A percentile compares a stretch with the other conserved stretches of the same genome.
phyloP scores from a whole-genome alignment of 1,284 basidiomycete genomes.

The Cerrena zonata region DNA sequence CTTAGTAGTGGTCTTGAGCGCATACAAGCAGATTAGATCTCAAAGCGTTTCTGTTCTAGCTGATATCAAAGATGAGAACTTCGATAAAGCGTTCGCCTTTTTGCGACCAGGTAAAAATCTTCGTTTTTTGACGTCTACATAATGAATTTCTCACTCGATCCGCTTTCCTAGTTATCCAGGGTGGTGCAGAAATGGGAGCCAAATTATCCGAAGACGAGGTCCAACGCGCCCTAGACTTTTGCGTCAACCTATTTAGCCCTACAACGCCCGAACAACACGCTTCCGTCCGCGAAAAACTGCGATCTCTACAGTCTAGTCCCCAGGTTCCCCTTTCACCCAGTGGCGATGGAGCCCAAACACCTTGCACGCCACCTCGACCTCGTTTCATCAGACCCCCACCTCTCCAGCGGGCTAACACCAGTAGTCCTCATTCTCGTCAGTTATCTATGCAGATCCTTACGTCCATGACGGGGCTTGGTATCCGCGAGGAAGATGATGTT shows the following conservation, averaged over 20 bases:
- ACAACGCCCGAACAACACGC: conserved; percentile 32
- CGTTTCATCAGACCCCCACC: conserved; percentile 6
- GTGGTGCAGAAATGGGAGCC: conserved; percentile 65
- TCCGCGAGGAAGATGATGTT: neutral
- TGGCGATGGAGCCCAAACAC: neutral
- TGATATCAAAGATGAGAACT: conserved; percentile 55
- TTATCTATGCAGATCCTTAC: neutral
- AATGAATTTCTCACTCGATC: neutral
- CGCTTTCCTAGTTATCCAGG: conserved; percentile 57
- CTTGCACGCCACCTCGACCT: neutral
- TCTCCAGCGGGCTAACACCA: neutral
- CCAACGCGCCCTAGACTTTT: conserved; percentile 43
- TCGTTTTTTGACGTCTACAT: neutral
- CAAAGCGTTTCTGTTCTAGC: conserved; percentile 49
- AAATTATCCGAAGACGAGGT: conserved; percentile 65
- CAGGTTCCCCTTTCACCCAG: too few relatives aligned
- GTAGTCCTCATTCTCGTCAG: neutral
- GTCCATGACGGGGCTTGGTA: neutral
- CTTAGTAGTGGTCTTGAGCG: conserved; percentile 60
- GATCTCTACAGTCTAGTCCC: neutral
- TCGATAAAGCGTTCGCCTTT: conserved; percentile 54
- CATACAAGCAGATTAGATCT: conserved; percentile 56
- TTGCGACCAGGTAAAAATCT: conserved; percentile 48
- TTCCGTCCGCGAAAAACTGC: conserved; percentile 24
- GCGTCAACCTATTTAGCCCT: conserved; percentile 35